Base-by-base conservation (phyloP, 1,284 basidiomycete genomes). In the Malassezia caprae region DNA sequence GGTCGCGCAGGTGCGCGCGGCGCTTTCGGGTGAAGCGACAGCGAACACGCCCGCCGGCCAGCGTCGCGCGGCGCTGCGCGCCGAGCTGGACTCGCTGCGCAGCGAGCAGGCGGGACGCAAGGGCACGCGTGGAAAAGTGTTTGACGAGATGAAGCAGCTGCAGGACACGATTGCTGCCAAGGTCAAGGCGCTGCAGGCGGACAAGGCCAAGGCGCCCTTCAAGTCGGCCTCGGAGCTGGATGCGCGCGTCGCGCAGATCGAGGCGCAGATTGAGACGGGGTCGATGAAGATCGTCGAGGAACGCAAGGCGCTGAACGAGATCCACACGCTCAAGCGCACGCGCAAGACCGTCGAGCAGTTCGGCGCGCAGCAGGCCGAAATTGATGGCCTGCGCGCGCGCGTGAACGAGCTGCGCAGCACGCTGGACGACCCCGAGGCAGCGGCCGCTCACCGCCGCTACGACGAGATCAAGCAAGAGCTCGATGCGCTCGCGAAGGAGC, bases 281-380 rank as follows among this genome's bases (percentile, higher is more conserved):
- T 83, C 75, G 61, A 81, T 98, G 82, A 96, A 90, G 76, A 81
- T 98, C 53, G 90, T 86, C 34, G 93, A 96, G 53, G 94, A 98
- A 78, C 96, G 96, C 78, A 85, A 88, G 62, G 88, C 91, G 5
- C 80, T 99, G 19, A 81, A 83, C 65, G 93, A 98, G 70, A 94
- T 99, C 65, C 72, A 65, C 49, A 87, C 90, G 75, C 63, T 73
- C 26, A 78, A 80, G 48, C 68, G 67, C 51, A 51, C 63, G 48
- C 64, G 67, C 39, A 68, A 65, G 46, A 47, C 49, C 23, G 62
- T 73, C 27, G 72, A 73, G 41, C 56, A 51, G 48, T 62, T 73
- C 48, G 61, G 59, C 39, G 39, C 50, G 1, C 82, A 86, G 46
- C 84, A 90, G 69, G 81, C 83, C 0, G 71, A 82, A 17, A 94